Evolutionary conservation across 768 basidiomycete species (phyloP), one percentile per base, ranked within the genome.

Genomic region (Boletus tomentosulus): DNA sequence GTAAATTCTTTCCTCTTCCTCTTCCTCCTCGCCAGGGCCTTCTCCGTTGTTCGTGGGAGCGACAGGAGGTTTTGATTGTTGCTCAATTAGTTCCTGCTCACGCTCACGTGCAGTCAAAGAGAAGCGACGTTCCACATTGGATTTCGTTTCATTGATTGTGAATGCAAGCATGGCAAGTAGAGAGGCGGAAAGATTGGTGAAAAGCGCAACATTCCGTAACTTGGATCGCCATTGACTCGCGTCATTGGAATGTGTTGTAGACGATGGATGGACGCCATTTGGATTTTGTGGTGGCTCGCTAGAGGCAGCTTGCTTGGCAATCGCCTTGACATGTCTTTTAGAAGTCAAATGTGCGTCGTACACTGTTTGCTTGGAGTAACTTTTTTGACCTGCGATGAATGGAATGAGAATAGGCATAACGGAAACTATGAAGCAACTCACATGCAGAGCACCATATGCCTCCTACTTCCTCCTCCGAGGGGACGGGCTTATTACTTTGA

Each of bases 21-120:
- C 94, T 45, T 95, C 93, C 55, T 96, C 93, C 51, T 88, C 87
- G 8, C 73, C 84, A 15, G 73, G 81, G 50, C 75, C 80, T 3
- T 68, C 67, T 41, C 31, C 65, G 3, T 77, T 73, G 39, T 74
- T 71, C 28, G 79, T 71, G 16, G 83, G 70, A 12, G 78, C 73
- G 0, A 79, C 70, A 4, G 82, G 76, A 51, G 81, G 71, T 56
- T 75, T 73, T 41, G 76, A 66, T 60, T 86, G 84, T 61, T 86
- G 84, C 55, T 98, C 95, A 35, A 90, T 69, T 27, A 92, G 74
- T 68, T 95, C 94, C 67, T 95, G 87, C 71, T 99, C 97, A 63
- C 97, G 89, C 72, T 99, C 97, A 53, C 90, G 84, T n/a, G 96
- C 92, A 2, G 97, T 99, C 46, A 99, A 81, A 15, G 97, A 97